Conservation (phyloP, 495 filamentous ascomycete genomes). For the Aspergillus hancockii region DNA sequence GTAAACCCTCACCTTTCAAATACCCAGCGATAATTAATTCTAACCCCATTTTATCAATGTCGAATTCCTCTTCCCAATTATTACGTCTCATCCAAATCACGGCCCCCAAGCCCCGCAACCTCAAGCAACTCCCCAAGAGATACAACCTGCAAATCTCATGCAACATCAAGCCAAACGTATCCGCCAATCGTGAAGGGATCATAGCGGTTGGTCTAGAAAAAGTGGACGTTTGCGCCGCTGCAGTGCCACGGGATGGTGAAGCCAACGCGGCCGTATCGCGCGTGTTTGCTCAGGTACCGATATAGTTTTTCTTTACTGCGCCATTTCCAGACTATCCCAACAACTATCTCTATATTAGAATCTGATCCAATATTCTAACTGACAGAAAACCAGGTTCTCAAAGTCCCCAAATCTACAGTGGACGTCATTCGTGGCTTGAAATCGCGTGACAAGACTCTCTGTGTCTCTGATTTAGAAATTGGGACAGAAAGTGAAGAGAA, state of each 20-base stretch:
- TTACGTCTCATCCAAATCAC: slow-evolving; percentile 28
- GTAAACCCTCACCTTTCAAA: no score
- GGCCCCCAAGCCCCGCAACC: slow-evolving; percentile 10
- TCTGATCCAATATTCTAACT: slow-evolving; percentile 9
- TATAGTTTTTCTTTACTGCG: background rate
- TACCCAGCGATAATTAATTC: no score
- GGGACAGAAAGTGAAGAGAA: slow-evolving; percentile 27
- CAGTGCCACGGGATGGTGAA: slow-evolving; percentile 63
- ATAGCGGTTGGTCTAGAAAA: slow-evolving; percentile 50
- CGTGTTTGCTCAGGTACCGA: slow-evolving; percentile 59
- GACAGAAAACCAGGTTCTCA: slow-evolving; percentile 45
- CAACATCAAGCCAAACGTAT: slow-evolving; percentile 65
- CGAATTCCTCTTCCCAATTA: slow-evolving; percentile 14
- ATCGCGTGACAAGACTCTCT: slow-evolving; percentile 60
- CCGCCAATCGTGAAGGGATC: slow-evolving; percentile 60
- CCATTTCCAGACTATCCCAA: background rate
- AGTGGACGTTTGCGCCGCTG: slow-evolving; percentile 63
- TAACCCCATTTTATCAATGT: slow-evolving; percentile 11
- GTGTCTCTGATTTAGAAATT: slow-evolving; percentile 33
- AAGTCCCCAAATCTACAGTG: slow-evolving; percentile 63
- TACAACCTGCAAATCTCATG: slow-evolving; percentile 52
- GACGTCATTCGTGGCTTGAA: slow-evolving; percentile 64
- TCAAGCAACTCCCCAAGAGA: slow-evolving; percentile 6
- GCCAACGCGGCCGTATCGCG: slow-evolving; percentile 66
- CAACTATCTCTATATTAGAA: background rate